Conservation (phyloP, 2,329 filamentous ascomycete genomes). For the Penicillium glabrum region DNA sequence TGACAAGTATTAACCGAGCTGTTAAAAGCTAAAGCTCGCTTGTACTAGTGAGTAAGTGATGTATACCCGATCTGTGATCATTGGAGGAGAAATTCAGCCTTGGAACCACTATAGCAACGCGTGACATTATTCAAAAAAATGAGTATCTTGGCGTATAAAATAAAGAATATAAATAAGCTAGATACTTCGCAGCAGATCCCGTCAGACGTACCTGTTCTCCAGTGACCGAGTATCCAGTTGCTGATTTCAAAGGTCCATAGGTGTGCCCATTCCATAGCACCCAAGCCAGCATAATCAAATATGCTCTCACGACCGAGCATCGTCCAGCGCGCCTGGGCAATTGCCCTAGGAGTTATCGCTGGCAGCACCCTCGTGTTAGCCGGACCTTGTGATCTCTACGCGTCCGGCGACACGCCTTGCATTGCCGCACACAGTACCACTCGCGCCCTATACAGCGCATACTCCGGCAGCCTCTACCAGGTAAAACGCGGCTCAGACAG, state of each 20-base stretch:
- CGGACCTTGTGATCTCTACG: constrained; percentile 63
- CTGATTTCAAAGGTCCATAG: not conserved
- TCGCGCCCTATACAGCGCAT: constrained; percentile 59
- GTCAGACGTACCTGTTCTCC: not conserved
- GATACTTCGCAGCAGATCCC: not conserved
- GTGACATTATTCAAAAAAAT: not conserved
- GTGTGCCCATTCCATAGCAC: too few species aligned
- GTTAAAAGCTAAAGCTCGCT: not conserved
- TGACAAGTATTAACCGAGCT: not conserved
- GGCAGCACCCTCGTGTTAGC: constrained; percentile 47
- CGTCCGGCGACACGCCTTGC: constrained; percentile 60
- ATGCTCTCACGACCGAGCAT: constrained; percentile 33
- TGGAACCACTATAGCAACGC: not conserved
- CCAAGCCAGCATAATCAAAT: not conserved
- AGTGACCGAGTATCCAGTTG: not conserved
- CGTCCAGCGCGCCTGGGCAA: constrained; percentile 18
- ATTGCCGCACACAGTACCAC: constrained; percentile 66
- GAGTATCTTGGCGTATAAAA: not conserved
- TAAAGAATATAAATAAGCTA: not conserved
- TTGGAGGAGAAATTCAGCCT: not conserved
- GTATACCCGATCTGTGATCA: not conserved
- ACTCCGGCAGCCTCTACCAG: constrained; percentile 58
- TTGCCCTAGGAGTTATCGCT: constrained; percentile 38
- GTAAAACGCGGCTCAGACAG: constrained; percentile 56
- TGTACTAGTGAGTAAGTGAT: not conserved